Percentiles rank a stretch among this genome's conserved stretches.
Evolutionary conservation across 2,329 filamentous ascomycete species (phyloP).

Genomic region (Lomentospora prolificans): DNA sequence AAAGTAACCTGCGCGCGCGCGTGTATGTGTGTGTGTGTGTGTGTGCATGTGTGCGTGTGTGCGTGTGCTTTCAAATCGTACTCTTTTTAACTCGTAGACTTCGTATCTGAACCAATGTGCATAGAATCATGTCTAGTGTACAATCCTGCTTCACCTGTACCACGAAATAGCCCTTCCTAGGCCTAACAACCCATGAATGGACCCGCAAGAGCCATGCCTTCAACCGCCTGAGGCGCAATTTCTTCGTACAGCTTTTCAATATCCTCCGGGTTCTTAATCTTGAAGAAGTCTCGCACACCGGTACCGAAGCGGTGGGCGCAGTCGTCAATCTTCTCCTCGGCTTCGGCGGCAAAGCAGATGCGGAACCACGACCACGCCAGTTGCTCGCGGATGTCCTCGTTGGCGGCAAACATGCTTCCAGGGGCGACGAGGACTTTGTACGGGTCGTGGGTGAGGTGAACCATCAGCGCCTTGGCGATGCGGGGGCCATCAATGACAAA

Average conservation of each 20-base stretch:
- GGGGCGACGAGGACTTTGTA: constrained; percentile 61
- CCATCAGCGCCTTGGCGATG: constrained; percentile 58
- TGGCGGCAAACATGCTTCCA: constrained; percentile 65
- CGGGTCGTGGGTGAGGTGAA: constrained; percentile 59
- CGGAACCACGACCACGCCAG: constrained; percentile 64
- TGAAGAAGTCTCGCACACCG: constrained; percentile 67
- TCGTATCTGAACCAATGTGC: neutral
- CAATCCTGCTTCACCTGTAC: constrained; percentile 19
- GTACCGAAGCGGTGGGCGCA: constrained; percentile 56
- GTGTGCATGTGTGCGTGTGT: neutral
- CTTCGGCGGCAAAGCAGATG: constrained; percentile 77
- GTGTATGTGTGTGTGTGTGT: neutral
- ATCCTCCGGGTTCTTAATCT: constrained; percentile 54
- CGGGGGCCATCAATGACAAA: constrained; percentile 37
- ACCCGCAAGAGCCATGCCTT: constrained; percentile 13
- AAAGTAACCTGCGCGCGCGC: neutral
- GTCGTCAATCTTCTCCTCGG: constrained; percentile 55
- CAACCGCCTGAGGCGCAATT: constrained; percentile 14
- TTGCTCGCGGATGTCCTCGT: constrained; percentile 42
- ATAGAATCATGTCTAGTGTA: neutral
- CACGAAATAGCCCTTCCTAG: too few relatives aligned
- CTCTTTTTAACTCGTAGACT: neutral
- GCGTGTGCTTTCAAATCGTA: neutral
- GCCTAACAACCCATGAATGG: neutral
- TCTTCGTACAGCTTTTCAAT: constrained; percentile 53